Percentiles rank a stretch among this genome's conserved stretches.
phyloP scores from a whole-genome alignment of 208 protist species.

The Leptomonas seymouri region DNA sequence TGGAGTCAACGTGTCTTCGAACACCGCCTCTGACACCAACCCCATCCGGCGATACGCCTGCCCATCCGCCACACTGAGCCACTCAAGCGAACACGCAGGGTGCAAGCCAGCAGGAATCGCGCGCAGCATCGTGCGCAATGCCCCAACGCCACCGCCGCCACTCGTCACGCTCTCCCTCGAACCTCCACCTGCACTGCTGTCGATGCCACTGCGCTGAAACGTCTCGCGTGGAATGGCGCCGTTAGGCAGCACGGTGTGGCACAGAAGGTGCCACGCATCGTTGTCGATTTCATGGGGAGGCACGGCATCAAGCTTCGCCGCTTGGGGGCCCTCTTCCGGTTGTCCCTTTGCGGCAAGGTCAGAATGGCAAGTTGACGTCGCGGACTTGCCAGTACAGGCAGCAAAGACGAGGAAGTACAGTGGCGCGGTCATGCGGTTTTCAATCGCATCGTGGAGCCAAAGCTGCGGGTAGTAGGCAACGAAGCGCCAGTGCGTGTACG shows the following conservation, averaged over 20 bases:
- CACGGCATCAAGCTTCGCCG: background rate
- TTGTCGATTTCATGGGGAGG: background rate
- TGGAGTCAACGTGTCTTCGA: constrained; percentile 12
- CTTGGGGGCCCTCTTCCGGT: background rate
- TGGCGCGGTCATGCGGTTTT: constrained; percentile 49
- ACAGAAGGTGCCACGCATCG: constrained; percentile 38
- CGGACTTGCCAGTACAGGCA: background rate
- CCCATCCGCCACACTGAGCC: constrained; percentile 30
- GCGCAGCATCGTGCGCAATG: constrained; percentile 17
- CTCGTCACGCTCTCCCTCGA: constrained; percentile 8
- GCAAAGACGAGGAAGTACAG: constrained; percentile 56
- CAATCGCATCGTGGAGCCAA: constrained; percentile 51
- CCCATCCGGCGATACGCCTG: constrained; percentile 27
- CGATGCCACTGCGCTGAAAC: background rate
- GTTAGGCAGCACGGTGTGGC: constrained; percentile 23
- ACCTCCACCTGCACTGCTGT: background rate
- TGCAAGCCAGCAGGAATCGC: constrained; percentile 15
- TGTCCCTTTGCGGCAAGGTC: too few relatives aligned
- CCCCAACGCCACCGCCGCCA: constrained; percentile 24
- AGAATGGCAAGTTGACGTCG: too few relatives aligned
- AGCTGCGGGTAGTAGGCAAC: constrained; percentile 49
- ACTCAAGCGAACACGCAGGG: constrained; percentile 24
- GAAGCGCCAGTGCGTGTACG: constrained; percentile 50
- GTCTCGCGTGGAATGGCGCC: constrained; percentile 21
- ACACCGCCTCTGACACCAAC: constrained; percentile 15